Conservation (phyloP, 805 yeast genomes). For the Suhomyces sp. region DNA sequence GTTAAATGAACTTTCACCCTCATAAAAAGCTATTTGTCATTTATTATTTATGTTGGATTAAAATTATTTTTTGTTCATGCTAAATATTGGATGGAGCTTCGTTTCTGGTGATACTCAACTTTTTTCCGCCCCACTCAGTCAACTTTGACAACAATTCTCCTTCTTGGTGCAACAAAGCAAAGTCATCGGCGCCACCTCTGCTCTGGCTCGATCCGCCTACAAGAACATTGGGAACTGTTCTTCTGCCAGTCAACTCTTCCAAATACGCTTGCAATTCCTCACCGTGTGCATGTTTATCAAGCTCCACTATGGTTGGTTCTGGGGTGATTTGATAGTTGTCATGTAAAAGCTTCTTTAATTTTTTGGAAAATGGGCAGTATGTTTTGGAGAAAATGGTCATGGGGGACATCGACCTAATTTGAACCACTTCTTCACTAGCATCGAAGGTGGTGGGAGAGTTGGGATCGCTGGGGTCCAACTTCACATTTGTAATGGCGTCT, state of each 20-base stretch:
- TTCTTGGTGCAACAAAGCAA: constrained; percentile 56
- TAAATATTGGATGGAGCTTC: constrained; percentile 56
- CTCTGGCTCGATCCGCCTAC: constrained; percentile 59
- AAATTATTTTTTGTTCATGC: neutral
- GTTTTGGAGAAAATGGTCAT: constrained; percentile 56
- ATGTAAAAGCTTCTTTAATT: constrained; percentile 62
- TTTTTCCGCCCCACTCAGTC: constrained; percentile 61
- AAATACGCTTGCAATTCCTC: constrained; percentile 70
- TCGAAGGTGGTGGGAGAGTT: constrained; percentile 20
- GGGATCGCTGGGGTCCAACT: neutral
- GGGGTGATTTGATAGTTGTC: constrained; percentile 72
- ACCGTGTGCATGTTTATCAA: constrained; percentile 80
- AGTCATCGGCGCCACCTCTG: constrained; percentile 88
- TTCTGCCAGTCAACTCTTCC: constrained; percentile 65
- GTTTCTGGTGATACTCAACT: constrained; percentile 45
- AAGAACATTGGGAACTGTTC: constrained; percentile 87
- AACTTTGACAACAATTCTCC: constrained; percentile 53
- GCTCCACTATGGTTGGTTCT: constrained; percentile 68
- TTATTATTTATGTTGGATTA: neutral
- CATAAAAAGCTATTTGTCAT: no score
- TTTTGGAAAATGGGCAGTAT: constrained; percentile 73
- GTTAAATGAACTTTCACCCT: no score
- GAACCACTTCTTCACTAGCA: constrained; percentile 43
- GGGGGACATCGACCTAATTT: constrained; percentile 60
- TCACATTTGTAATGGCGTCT: constrained; percentile 5